Base-by-base conservation (phyloP, 2,329 filamentous ascomycete species). In the Trichoderma cornu-damae region DNA sequence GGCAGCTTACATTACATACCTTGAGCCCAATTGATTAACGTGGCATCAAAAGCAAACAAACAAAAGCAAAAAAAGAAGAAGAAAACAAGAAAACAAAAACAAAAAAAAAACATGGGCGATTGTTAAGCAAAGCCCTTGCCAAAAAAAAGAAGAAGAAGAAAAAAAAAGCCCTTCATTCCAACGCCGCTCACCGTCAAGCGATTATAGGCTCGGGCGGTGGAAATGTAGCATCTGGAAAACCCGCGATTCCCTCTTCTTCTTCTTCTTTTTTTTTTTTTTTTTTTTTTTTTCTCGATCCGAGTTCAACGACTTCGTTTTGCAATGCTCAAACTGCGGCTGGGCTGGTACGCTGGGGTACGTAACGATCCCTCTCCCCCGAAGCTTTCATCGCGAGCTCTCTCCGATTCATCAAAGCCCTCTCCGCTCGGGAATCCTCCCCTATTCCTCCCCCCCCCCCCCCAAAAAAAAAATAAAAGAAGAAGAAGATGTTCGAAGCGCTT, bases 321-420 rank as follows among this genome's bases (percentile, higher is more conserved):
- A 57, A 70, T 72, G 69, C 64, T 69, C 68, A 79, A 72, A 66
- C 83, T 84, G 81, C 79, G 81, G 69, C 70, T 84, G 64, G 74
- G 75, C 62, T 83, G 80, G 79, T 84, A 84, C 68, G 79, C 80
- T 67, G 80, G 80, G 76, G 81, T 83, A 79, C 70, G 80, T 74
- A 2, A 4, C 18, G 20, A 43, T 52, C 26, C 22, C 9, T 18
- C 22, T 46, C 26, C 32, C 9, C 26, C 47, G 34, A 49, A 16
- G 40, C 16, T 53, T 43, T n/a, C n/a, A 16, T 40, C 42, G 22
- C 49, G 28, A 52, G 49, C 43, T 43, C 42, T 43, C 47, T 20
- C 20, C 11, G 24, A 34, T n/a, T n/a, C n/a, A 18, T 43, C 43
- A 35, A 52, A 35, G n/a, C n/a, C n/a, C n/a, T n/a, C n/a, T n/a